phyloP scores from a whole-genome alignment of 371 early-diverging fungal genomes.

The Catenaria anguillulae region DNA sequence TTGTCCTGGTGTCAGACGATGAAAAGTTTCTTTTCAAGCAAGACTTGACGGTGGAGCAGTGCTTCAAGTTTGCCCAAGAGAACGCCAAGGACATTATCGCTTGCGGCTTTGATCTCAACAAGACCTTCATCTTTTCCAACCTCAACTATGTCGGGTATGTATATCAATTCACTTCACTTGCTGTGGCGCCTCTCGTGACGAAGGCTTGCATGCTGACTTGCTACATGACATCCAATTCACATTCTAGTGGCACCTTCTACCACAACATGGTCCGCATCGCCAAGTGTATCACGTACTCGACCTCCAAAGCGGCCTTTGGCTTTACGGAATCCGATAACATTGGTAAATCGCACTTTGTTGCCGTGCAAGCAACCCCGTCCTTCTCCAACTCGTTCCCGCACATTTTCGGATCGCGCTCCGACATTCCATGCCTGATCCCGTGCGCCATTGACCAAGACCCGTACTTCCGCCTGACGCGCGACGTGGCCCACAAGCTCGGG shows the following conservation, averaged over 20 bases:
- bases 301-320: constrained; percentile 82
- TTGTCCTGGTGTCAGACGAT: constrained; percentile 57
- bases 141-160: constrained; percentile 73
- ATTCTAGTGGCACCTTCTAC: constrained; percentile 66
- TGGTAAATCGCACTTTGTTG: constrained; percentile 82
- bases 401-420: constrained; percentile 78
- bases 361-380: constrained; percentile 87
- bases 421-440: constrained; percentile 94
- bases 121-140: constrained; percentile 98
- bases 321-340: constrained; percentile 76
- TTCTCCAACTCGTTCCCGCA: constrained; percentile 90
- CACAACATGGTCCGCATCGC: constrained; percentile 79
- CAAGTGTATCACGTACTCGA: constrained; percentile 64
- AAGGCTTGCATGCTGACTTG: too few species aligned
- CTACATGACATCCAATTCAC: too few species aligned
- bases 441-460: constrained; percentile 99
- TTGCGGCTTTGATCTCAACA: constrained; percentile 93
- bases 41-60: constrained; percentile 75
- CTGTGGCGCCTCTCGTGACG: constrained; percentile 14
- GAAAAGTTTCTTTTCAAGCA: constrained; percentile 98
- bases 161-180: constrained; percentile 14
- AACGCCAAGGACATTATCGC: constrained; percentile 98
- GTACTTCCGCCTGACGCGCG: constrained; percentile 98
- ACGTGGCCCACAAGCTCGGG: constrained; percentile 86
- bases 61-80: constrained; percentile 56